A percentile compares a stretch with the other conserved stretches of the same genome.
Conservation (phyloP, 805 yeast genomes). For the Pichia scutulata region DNA sequence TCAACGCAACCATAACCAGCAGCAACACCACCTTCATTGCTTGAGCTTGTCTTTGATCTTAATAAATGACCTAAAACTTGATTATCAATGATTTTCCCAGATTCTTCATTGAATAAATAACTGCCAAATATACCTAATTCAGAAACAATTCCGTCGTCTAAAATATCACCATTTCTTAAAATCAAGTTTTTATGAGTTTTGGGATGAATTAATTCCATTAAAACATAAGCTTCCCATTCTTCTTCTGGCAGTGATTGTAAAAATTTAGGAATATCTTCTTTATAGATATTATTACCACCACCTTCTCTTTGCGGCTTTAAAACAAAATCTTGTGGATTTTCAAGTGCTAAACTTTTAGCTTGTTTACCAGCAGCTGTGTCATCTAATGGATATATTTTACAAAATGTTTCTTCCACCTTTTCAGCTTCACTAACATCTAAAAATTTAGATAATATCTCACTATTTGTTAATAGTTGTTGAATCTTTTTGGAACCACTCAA, state of each 20-base stretch:
- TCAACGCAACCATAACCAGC: constrained; percentile 98
- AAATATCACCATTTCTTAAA: constrained; percentile 54
- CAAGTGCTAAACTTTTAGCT: constrained; percentile 63
- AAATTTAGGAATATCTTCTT: constrained; percentile 74
- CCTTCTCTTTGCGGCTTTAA: constrained; percentile 98
- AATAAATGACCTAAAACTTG: constrained; percentile 76
- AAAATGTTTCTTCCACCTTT: constrained; percentile 56
- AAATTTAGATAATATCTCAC: constrained; percentile 39
- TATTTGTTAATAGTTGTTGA: constrained; percentile 76
- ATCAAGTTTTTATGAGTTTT: constrained; percentile 62
- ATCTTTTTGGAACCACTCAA: constrained; percentile 89
- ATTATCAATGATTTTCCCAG: constrained; percentile 52
- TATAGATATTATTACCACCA: constrained; percentile 93
- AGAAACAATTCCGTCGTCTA: constrained; percentile 70
- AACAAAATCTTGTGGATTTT: constrained; percentile 64
- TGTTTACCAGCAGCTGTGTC: constrained; percentile 48
- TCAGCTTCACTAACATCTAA: neutral
- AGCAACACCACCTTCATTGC: constrained; percentile 98
- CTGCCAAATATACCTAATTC: constrained; percentile 92
- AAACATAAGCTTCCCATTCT: constrained; percentile 84
- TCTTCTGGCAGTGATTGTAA: constrained; percentile 49
- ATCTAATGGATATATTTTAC: constrained; percentile 82
- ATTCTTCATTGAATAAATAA: constrained; percentile 58
- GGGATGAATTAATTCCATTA: constrained; percentile 90
- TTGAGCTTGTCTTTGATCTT: constrained; percentile 78